phyloP scores from a whole-genome alignment of 2,329 filamentous ascomycete genomes.

The Penicillium paneum region DNA sequence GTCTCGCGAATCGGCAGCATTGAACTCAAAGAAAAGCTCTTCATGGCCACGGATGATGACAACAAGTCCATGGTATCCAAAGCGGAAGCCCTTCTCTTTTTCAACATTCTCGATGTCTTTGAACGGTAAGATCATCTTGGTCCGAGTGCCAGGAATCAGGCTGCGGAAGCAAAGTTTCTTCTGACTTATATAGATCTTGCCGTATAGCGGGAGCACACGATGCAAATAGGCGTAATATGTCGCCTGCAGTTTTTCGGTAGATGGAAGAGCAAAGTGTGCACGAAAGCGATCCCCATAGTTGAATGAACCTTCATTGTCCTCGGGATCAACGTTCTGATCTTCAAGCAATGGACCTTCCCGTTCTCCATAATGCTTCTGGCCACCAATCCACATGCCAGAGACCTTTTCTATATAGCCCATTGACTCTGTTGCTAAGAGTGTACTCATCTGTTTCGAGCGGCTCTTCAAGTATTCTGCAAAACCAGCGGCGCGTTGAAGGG shows the following conservation, averaged over 20 bases:
- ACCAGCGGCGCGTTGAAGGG: constrained; percentile 76
- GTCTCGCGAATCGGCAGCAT: constrained; percentile 71
- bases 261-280: constrained; percentile 83
- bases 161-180: constrained; percentile 90
- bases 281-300: constrained; percentile 69
- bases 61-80: constrained; percentile 85
- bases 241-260: constrained; percentile 76
- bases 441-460: constrained; percentile 77
- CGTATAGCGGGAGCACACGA: constrained; percentile 84
- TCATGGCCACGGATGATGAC: constrained; percentile 92
- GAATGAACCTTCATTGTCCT: constrained; percentile 54
- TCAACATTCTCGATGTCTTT: constrained; percentile 89
- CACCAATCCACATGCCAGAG: constrained; percentile 93
- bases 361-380: constrained; percentile 82
- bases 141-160: constrained; percentile 80
- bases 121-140: constrained; percentile 86
- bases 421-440: constrained; percentile 78
- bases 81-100: constrained; percentile 91
- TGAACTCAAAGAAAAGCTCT: constrained; percentile 95
- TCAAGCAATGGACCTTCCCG: constrained; percentile 64
- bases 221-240: constrained; percentile 93
- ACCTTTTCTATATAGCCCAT: constrained; percentile 97
- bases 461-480: constrained; percentile 79
- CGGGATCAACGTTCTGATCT: constrained; percentile 57
- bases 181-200: constrained; percentile 92